Conservation (phyloP, 2,329 filamentous ascomycete genomes). For the Ophiosphaerella narmari region DNA sequence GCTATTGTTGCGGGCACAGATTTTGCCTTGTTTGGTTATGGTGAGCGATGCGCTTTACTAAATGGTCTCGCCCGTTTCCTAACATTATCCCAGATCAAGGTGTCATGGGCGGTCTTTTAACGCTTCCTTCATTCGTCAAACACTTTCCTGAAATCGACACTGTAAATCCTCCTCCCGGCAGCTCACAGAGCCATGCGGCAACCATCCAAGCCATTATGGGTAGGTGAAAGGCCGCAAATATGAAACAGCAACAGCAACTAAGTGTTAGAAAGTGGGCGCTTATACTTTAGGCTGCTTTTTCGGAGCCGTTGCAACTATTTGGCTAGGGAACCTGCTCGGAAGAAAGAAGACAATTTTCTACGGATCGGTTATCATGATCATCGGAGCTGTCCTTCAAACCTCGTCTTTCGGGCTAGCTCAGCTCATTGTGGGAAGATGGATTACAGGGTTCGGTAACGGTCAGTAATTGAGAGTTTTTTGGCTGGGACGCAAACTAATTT, state of each 20-base stretch:
- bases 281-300: conserved; percentile 52
- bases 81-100: conserved; percentile 31
- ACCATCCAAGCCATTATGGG: conserved; percentile 51
- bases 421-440: conserved; percentile 55
- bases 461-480: conserved; percentile 34
- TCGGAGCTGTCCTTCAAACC: conserved; percentile 64
- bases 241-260: conserved; percentile 19
- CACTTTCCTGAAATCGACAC: conserved; percentile 50
- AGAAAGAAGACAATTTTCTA: conserved; percentile 62
- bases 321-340: conserved; percentile 63
- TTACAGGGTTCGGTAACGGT: conserved; percentile 56
- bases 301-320: conserved; percentile 49
- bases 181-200: conserved; percentile 40
- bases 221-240: conserved; percentile 10
- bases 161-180: conserved; percentile 39
- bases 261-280: conserved; percentile 20
- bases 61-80: conserved; percentile 3
- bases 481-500: no score
- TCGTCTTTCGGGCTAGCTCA: conserved; percentile 53
- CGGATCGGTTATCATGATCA: conserved; percentile 62
- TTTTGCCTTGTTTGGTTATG: conserved; percentile 69
- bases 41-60: conserved; percentile 51
- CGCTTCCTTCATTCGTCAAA: conserved; percentile 64
- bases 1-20: conserved; percentile 73
- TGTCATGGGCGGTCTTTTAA: conserved; percentile 70